Base-by-base conservation (phyloP, 2,329 filamentous ascomycete genomes). In the Rhynchosporium secalis region DNA sequence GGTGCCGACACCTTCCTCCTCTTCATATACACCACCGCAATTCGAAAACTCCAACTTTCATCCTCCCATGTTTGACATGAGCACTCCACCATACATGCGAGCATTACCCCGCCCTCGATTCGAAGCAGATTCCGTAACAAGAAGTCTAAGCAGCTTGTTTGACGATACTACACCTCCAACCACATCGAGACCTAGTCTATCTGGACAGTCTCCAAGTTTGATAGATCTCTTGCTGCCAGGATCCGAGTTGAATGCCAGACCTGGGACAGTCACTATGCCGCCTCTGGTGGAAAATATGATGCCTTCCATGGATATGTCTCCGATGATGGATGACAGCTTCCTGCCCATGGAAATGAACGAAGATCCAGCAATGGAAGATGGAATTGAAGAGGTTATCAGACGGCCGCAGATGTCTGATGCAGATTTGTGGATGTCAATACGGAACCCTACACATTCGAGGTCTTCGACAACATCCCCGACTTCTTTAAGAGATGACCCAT, bases 331-430 rank as follows among this genome's bases (percentile, higher is more conserved):
- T 56, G 41, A 64, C 28, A 60, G 68, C 12, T 72, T 71, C 46
- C 41, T 66, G 15, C 48, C 61, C 3, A 59, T 66, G 28, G 64
- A 68, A 33, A 61, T 70, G 49, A 65, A 67, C 36, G 68, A 74
- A 10, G 65, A 71, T 29, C 66, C 71, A 48, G 64, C 69, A 4
- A 66, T 76, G 49, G 77, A 80, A 15, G 79, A 83, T 33, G 80
- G 81, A 46, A 75, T 85, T 12, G 83, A 86, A 69, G 83, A 86
- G 60, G 79, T 86, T 48, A 75, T 81, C 26, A 77, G 82, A 43
- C 66, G 71, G n/a, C 64, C 66, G 38, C 60, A 65, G 48, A 61
- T 71, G 62, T 63, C 67, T 20, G 69, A 70, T 51, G 47, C 62
- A 10, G 68, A 72, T 31, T 65, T 69, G 49, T 73, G 70, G 70